phyloP scores from a whole-genome alignment of 1,284 basidiomycete genomes.

The Boletellus dicymbophilus region DNA sequence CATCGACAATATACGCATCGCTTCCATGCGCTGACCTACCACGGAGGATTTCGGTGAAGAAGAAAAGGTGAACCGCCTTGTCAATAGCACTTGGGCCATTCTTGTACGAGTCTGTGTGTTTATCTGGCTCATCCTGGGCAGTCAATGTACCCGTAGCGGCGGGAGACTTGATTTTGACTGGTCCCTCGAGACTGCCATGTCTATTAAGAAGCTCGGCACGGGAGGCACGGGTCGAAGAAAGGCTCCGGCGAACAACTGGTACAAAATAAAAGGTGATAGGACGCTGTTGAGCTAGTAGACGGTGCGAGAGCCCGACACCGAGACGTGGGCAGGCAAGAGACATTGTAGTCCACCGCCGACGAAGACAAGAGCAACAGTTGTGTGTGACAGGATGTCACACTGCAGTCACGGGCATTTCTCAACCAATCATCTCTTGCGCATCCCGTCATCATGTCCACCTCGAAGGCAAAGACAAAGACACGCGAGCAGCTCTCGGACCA shows the following conservation, averaged over 20 bases:
- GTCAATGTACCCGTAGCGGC: constrained; percentile 41
- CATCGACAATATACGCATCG: neutral
- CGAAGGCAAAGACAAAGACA: constrained; percentile 57
- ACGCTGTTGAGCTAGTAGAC: constrained; percentile 27
- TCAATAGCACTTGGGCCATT: constrained; percentile 88
- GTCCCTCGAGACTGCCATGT: constrained; percentile 23
- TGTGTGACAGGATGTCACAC: constrained; percentile 42
- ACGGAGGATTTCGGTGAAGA: constrained; percentile 98
- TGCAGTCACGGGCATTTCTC: constrained; percentile 25
- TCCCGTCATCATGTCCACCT: constrained; percentile 39
- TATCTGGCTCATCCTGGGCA: constrained; percentile 47
- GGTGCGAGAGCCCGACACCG: constrained; percentile 35
- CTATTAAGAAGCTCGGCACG: constrained; percentile 23
- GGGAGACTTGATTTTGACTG: constrained; percentile 34
- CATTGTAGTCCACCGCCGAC: constrained; percentile 44
- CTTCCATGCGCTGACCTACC: constrained; percentile 53
- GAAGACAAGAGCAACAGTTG: constrained; percentile 15
- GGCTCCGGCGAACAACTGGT: constrained; percentile 44
- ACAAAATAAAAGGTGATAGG: constrained; percentile 35
- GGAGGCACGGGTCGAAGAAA: constrained; percentile 24
- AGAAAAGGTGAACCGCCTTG: constrained; percentile 96
- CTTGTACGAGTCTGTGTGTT: constrained; percentile 66
- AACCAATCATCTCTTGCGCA: constrained; percentile 53
- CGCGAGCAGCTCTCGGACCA: constrained; percentile 63
- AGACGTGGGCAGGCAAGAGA: constrained; percentile 40